These are phyloP conservation scores for Cryptosporidium felis DNA, from an alignment of 169 alveolate genomes.

Conservation along the genomic window DNA sequence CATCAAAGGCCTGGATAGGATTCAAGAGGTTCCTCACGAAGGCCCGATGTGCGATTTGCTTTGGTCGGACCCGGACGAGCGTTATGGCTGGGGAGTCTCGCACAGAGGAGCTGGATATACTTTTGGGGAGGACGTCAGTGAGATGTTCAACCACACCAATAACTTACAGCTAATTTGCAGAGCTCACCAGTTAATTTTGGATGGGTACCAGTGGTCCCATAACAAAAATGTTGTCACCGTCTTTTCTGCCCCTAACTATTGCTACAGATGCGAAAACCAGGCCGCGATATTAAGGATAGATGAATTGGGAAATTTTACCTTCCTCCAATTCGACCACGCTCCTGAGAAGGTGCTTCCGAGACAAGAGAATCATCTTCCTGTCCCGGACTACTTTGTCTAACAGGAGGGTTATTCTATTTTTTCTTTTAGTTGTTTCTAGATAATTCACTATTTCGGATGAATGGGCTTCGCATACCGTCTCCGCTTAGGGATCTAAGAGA, in stretches of 20 bases:
- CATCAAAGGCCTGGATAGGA: constrained; percentile 89
- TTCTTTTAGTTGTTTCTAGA: background rate
- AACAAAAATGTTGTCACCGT: constrained; percentile 94
- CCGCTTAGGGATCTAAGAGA: too few species aligned
- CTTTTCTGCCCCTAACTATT: constrained; percentile 99
- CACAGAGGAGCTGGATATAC: constrained; percentile 99
- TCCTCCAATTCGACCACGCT: constrained; percentile 77
- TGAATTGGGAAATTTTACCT: constrained; percentile 82
- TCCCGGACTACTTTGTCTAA: constrained; percentile 60
- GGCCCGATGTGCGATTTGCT: constrained; percentile 99
- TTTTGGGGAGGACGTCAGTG: constrained; percentile 96
- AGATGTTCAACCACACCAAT: constrained; percentile 94
- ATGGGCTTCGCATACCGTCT: too few species aligned
- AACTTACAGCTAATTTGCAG: constrained; percentile 95
- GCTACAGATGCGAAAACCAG: constrained; percentile 98
- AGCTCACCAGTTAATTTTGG: constrained; percentile 99
- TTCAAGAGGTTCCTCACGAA: constrained; percentile 99
- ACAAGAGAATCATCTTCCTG: constrained; percentile 59
- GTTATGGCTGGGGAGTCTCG: constrained; percentile 96
- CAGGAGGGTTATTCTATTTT: background rate
- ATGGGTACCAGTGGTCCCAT: constrained; percentile 97
- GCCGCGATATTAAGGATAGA: constrained; percentile 98
- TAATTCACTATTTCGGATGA: background rate
- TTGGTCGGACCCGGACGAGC: constrained; percentile 99
- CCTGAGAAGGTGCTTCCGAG: constrained; percentile 73